phyloP scores from a whole-genome alignment of 257 asterid species.

The Datura wrightii region DNA sequence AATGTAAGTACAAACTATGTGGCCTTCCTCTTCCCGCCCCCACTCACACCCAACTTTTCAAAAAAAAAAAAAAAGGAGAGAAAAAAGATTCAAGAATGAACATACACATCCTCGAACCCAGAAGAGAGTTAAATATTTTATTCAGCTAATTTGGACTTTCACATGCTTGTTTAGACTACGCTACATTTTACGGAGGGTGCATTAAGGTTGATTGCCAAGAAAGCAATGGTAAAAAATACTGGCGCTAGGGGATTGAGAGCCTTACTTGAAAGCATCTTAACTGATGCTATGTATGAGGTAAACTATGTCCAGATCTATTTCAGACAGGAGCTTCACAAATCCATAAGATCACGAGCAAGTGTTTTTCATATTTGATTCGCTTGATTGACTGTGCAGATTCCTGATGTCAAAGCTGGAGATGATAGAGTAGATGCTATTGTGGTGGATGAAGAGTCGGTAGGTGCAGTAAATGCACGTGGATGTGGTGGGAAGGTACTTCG shows the following conservation, averaged over 20 bases:
- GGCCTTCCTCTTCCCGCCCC: not conserved
- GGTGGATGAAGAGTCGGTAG: constrained; percentile 83
- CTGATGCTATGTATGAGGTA: constrained; percentile 96
- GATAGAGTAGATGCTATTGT: constrained; percentile 79
- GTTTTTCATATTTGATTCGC: constrained; percentile 20
- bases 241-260: constrained; percentile 96
- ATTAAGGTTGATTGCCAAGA: constrained; percentile 63
- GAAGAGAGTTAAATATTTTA: not conserved
- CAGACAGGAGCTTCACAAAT: not conserved
- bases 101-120: not conserved
- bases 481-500: constrained; percentile 80
- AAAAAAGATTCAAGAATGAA: not conserved
- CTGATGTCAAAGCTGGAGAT: constrained; percentile 66
- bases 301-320: constrained; percentile 17
- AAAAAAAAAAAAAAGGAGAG: not conserved
- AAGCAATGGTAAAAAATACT: constrained; percentile 83
- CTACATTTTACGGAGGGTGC: constrained; percentile 82
- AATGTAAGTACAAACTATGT: constrained; percentile 57
- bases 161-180: constrained; percentile 57
- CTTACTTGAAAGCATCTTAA: constrained; percentile 78
- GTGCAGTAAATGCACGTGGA: constrained; percentile 57
- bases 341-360: not conserved
- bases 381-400: constrained; percentile 55
- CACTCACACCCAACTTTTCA: not conserved
- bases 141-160: not conserved